Conservation (phyloP, 257 asterid species). For the Cordia subcordata region DNA sequence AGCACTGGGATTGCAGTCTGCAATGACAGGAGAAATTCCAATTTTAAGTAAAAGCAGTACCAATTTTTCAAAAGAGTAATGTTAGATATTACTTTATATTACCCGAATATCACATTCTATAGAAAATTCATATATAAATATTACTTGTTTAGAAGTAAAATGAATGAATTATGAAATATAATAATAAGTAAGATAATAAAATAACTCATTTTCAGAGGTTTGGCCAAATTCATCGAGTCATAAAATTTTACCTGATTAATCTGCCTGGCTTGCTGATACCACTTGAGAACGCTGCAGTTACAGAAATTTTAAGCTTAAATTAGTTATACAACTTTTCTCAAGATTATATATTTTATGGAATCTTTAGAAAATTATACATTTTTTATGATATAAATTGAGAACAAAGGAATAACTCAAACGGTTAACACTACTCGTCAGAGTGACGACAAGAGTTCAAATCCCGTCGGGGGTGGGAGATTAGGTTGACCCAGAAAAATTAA, state of each 20-base stretch:
- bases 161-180: not conserved
- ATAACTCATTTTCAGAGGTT: not conserved
- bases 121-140: not conserved
- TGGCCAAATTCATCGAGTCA: no score
- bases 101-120: no score
- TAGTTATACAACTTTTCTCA: not conserved
- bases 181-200: not conserved
- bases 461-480: no score
- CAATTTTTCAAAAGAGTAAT: no score
- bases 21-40: not conserved
- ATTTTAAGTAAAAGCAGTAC: no score
- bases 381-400: no score
- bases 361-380: no score
- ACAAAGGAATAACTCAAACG: no score
- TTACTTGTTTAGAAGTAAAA: not conserved
- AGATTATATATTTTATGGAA: not conserved
- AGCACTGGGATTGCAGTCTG: conserved; percentile 81
- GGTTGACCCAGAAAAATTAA: no score
- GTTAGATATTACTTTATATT: no score
- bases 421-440: no score
- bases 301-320: not conserved
- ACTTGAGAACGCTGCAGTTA: conserved; percentile 44
- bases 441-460: no score
- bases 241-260: conserved; percentile 90
- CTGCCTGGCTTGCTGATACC: conserved; percentile 78